Conservation (phyloP, 768 basidiomycete genomes). For the Tricholoma matsutake region DNA sequence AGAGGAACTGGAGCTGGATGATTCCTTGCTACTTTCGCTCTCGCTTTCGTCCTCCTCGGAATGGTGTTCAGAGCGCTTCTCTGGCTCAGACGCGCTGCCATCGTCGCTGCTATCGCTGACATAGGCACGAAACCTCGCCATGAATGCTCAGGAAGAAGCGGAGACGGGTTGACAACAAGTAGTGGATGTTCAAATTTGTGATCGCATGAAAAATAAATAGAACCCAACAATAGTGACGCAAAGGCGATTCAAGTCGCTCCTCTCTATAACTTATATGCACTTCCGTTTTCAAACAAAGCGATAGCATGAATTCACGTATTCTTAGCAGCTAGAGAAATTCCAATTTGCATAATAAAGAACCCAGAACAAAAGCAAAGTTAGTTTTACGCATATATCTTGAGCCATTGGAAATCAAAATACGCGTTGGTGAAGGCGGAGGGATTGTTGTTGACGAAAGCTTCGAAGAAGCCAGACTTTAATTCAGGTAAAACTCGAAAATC, state of each 20-base stretch:
- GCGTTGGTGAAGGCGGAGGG: conserved; percentile 65
- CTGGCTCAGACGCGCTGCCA: conserved; percentile 27
- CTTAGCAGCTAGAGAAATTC: no score
- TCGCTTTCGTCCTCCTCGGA: conserved; percentile 32
- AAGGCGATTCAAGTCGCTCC: no score
- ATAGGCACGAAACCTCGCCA: conserved; percentile 71
- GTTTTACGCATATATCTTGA: conserved; percentile 38
- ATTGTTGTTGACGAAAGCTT: conserved; percentile 65
- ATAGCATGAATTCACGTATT: no score
- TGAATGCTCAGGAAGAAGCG: conserved; percentile 20
- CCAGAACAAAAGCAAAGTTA: not conserved
- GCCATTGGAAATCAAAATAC: conserved; percentile 66
- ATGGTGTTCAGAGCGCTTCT: conserved; percentile 17
- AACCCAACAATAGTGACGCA: not conserved
- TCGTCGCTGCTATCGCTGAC: conserved; percentile 58
- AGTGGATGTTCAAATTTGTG: not conserved
- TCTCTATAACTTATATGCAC: no score
- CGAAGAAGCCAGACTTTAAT: not conserved
- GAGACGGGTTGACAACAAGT: conserved; percentile 1
- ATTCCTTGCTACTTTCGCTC: conserved; percentile 35
- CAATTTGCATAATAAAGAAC: no score
- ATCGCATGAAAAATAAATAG: conserved; percentile 2
- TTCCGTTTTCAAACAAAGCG: no score
- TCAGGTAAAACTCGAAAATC: not conserved
- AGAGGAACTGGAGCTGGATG: conserved; percentile 35